Evolutionary conservation across 768 basidiomycete genomes (phyloP), one percentile per base, ranked within the genome.

Genomic region (Agrocybe pediades): DNA sequence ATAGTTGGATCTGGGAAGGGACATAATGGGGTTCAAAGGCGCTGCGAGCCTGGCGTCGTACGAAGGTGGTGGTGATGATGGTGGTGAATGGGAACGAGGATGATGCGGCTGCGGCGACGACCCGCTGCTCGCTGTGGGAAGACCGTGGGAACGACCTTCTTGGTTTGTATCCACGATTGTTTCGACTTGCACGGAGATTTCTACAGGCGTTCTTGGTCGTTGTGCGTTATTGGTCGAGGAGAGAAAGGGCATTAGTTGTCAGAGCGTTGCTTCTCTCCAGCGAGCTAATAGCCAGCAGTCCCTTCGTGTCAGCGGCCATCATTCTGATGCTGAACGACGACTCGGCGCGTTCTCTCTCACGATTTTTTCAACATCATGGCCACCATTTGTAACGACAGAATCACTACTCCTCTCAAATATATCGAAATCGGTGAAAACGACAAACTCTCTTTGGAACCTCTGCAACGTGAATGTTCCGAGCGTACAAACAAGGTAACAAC

Each of bases 1-100:
- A 58, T 94, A 95, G 63, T 84, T 72, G 20, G 87, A 76, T 63
- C 86, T 77, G 30, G 88, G 86, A 39, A 88, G 71, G 8, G 86
- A 83, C 84, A 88, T 84, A 19, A 41, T 21, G 13, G 54, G 33
- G 24, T 46, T 36, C 11, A 45, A 41, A 11, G 27, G 21, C n/a
- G 33, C 33, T 11, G n/a, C n/a, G 3, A 36, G 33, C 11, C 33
- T 11, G 13, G 4, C 5, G 33, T 36, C 33, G 33, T 36, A 36
- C 4, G 33, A 33, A 11, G 39, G 13, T 21, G 19, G 27, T 13
- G 36, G 39, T 15, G 23, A 30, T 21, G 46, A 44, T 57, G 53
- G 56, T 39, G 19, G 42, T 20, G 30, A 41, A 26, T 48, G 54
- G 17, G 41, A 49, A 48, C 36, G 40, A 17, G 43, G 56, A 44